Percentiles rank a stretch among this genome's conserved stretches.
These are phyloP conservation scores for Colletotrichum abscissum DNA, from an alignment of 2,329 filamentous ascomycete species.

Conservation along the genomic window DNA sequence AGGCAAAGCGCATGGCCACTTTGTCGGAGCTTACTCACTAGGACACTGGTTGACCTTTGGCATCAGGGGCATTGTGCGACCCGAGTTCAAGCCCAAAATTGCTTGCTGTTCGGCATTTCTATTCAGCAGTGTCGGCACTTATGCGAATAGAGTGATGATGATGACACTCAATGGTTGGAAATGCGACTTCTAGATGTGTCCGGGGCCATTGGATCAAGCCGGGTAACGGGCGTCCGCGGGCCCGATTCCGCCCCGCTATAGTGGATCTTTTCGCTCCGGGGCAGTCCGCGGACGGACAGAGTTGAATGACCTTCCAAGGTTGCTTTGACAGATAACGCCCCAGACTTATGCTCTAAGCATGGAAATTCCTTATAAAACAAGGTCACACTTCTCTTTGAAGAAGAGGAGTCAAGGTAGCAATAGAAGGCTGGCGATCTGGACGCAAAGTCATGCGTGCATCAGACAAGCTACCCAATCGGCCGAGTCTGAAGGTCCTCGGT, in stretches of 20 bases:
- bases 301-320: not conserved
- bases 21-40: not conserved
- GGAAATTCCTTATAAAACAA: not conserved
- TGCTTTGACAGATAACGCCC: not conserved
- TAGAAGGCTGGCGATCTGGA: slow-evolving; percentile 3
- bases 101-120: not conserved
- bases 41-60: not conserved
- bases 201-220: not conserved
- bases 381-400: too few relatives aligned
- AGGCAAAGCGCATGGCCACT: slow-evolving; percentile 1
- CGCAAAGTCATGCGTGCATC: slow-evolving; percentile 25
- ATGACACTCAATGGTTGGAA: not conserved
- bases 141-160: not conserved
- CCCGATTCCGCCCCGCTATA: slow-evolving; percentile 12
- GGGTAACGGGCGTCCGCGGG: slow-evolving; percentile 26
- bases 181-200: not conserved
- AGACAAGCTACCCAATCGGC: slow-evolving; percentile 23
- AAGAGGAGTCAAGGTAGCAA: not conserved
- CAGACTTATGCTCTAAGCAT: not conserved
- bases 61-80: not conserved
- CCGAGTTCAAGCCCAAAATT: not conserved
- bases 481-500: slow-evolving; percentile 13
- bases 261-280: not conserved
- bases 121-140: not conserved
- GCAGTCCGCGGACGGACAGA: slow-evolving; percentile 5